phyloP scores from a whole-genome alignment of 176 grass and related monocot species.

The Themeda triandra region DNA sequence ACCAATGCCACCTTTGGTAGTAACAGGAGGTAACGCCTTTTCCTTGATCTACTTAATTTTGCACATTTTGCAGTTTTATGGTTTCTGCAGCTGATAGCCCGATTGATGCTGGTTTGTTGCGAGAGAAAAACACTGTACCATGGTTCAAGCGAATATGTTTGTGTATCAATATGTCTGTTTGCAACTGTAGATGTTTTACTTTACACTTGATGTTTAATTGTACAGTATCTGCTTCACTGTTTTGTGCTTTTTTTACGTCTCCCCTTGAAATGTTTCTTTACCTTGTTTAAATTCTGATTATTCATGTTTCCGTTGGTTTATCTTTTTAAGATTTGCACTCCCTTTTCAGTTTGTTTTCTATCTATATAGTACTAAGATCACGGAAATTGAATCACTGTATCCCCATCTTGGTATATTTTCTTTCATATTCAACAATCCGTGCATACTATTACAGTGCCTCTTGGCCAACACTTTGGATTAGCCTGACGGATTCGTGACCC shows the following conservation, averaged over 20 bases:
- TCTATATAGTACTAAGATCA: not conserved
- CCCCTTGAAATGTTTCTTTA: not conserved
- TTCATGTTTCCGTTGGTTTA: constrained; percentile 1
- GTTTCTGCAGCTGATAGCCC: too few species aligned
- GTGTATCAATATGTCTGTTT: not conserved
- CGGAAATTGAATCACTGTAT: not conserved
- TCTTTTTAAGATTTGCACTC: not conserved
- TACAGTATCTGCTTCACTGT: not conserved
- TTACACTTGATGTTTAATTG: not conserved
- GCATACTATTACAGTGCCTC: not conserved
- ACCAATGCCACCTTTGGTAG: not conserved
- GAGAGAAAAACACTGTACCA: too few species aligned
- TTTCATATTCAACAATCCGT: not conserved
- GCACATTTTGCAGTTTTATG: not conserved
- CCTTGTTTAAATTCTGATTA: not conserved
- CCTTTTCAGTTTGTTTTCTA: not conserved
- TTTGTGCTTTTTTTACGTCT: not conserved
- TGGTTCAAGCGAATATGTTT: too few species aligned
- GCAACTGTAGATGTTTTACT: not conserved
- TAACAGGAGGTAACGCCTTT: constrained; percentile 19
- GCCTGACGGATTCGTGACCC: not conserved
- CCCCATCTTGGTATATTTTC: constrained; percentile 1
- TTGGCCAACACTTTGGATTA: constrained; percentile 4
- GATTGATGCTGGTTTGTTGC: too few species aligned
- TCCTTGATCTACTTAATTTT: constrained; percentile 1